These are phyloP conservation scores for Globisporangium camurandrum DNA, from an alignment of 352 stramenopile genomes.

Conservation along the genomic window DNA sequence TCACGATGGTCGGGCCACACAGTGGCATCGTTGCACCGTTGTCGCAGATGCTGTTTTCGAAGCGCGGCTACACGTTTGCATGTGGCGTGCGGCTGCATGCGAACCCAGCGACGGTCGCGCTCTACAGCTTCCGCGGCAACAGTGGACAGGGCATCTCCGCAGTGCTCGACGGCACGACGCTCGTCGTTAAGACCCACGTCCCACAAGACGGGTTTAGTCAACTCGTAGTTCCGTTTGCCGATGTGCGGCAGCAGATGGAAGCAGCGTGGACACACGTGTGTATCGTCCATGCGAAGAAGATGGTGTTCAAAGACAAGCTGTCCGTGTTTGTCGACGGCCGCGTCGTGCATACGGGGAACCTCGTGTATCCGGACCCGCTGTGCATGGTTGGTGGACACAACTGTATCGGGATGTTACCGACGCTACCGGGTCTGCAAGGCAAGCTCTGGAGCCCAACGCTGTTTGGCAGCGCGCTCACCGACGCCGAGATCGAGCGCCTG, in stretches of 20 bases:
- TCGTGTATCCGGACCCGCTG: constrained; percentile 67
- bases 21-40: constrained; percentile 59
- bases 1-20: constrained; percentile 55
- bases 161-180: constrained; percentile 35
- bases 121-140: constrained; percentile 74
- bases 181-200: constrained; percentile 51
- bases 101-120: constrained; percentile 21
- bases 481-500: constrained; percentile 57
- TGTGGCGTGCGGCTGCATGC: constrained; percentile 47
- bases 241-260: constrained; percentile 42
- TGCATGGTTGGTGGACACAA: constrained; percentile 66
- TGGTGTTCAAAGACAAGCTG: constrained; percentile 87
- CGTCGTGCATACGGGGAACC: constrained; percentile 45
- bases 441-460: constrained; percentile 73
- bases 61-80: constrained; percentile 72
- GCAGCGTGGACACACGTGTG: constrained; percentile 61
- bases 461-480: constrained; percentile 53
- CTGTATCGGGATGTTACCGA: constrained; percentile 53
- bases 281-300: constrained; percentile 81
- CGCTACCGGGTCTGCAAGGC: constrained; percentile 43
- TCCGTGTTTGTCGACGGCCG: constrained; percentile 60
- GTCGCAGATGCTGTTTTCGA: constrained; percentile 49
- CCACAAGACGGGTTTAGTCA: constrained; percentile 36
- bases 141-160: constrained; percentile 67
- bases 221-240: constrained; percentile 47